phyloP scores from a whole-genome alignment of 805 yeast genomes.

The Lipomyces anomalus region DNA sequence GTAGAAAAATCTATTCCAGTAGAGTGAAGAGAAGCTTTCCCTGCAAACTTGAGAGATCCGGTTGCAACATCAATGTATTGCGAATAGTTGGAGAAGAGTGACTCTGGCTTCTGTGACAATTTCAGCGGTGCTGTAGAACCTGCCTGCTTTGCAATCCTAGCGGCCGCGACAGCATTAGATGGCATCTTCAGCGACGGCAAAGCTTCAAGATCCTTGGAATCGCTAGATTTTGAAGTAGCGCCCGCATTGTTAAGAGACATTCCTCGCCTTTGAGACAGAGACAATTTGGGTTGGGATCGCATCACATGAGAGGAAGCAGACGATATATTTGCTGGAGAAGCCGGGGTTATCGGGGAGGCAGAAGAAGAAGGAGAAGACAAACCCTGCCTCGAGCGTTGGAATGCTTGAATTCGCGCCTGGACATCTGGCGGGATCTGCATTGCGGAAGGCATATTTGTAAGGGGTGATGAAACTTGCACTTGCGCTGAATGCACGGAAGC shows the following conservation, averaged over 20 bases:
- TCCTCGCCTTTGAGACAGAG: slow-evolving; percentile 37
- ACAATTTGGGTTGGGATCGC: slow-evolving; percentile 27
- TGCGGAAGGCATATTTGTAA: no score
- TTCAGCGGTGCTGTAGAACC: slow-evolving; percentile 6
- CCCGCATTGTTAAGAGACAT: slow-evolving; percentile 25
- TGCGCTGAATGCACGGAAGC: neutral
- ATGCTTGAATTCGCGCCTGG: slow-evolving; percentile 81
- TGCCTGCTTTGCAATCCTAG: neutral
- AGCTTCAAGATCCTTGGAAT: slow-evolving; percentile 14
- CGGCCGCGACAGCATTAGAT: neutral
- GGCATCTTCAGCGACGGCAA: slow-evolving; percentile 20
- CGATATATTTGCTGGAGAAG: slow-evolving; percentile 15
- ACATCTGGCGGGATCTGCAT: slow-evolving; percentile 51
- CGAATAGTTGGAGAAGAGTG: slow-evolving; percentile 70
- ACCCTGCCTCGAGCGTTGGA: slow-evolving; percentile 71
- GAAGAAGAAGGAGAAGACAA: slow-evolving; percentile 30
- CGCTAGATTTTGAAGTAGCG: slow-evolving; percentile 18
- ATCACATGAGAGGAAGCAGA: slow-evolving; percentile 19
- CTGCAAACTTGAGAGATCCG: slow-evolving; percentile 86
- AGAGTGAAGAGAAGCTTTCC: slow-evolving; percentile 86
- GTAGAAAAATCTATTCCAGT: slow-evolving; percentile 86
- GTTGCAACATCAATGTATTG: slow-evolving; percentile 87
- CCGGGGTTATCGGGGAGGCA: slow-evolving; percentile 1
- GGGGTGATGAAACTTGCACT: no score
- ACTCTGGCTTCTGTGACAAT: slow-evolving; percentile 13